Evolutionary conservation across 2,329 filamentous ascomycete species (phyloP), one percentile per base, ranked within the genome.

Genomic region (Nectriaceae sp.): DNA sequence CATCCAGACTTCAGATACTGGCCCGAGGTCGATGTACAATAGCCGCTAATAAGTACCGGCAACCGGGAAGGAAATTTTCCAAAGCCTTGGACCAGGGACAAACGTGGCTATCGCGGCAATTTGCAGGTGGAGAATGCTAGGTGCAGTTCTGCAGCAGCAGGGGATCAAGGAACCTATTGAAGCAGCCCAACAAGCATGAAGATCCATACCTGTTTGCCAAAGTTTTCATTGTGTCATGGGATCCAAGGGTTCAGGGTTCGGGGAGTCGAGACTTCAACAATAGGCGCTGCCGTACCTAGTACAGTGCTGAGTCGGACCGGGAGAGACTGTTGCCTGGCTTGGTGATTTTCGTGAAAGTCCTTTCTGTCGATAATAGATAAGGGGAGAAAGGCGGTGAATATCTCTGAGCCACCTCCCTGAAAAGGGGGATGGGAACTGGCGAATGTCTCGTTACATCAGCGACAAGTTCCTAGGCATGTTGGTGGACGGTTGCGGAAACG

Each of bases 101-200:
- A 39, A 39, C 11, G 20, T 39, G 37, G 37, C 8, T 39, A 39
- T 39, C 37, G 37, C 37, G 37, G 37, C 37, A 39, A 21, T 39
- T 39, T 39, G 16, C 18, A 39, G 19, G 37, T 21, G 37, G 37
- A 21, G 37, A 21, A 5, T 39, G 37, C 33, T 36, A 36, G 33
- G 13, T 16, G 33, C 33, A 18, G n/a, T n/a, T n/a, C 6, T 37
- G 33, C 33, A 37, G 16, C 16, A 18, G 16, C 33, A 37, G 33
- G 33, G 33, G 18, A 37, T 18, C 10, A 18, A 18, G 26, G 26
- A 31, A n/a, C n/a, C n/a, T n/a, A n/a, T n/a, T n/a, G n/a, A n/a
- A n/a, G n/a, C n/a, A n/a, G n/a, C n/a, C n/a, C n/a, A n/a, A n/a
- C n/a, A n/a, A n/a, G n/a, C n/a, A n/a, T n/a, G n/a, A n/a, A n/a